A percentile compares a stretch with the other conserved stretches of the same genome.
Conservation (phyloP, 257 asterid genomes). For the Solanum appendiculatum region DNA sequence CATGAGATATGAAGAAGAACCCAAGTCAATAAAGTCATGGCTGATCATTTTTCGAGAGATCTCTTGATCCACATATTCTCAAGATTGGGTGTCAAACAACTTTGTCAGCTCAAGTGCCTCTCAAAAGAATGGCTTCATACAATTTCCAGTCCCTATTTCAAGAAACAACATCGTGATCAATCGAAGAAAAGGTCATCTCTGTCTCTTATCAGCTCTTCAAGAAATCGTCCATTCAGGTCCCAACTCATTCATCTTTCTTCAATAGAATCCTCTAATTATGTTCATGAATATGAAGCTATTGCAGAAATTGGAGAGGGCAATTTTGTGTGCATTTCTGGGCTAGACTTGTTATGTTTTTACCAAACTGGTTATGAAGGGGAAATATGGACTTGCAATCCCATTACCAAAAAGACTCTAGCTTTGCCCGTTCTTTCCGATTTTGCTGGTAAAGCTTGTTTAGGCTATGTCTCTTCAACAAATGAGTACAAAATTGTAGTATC, state of each 20-base stretch:
- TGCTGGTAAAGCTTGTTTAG: not conserved
- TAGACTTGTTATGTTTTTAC: not conserved
- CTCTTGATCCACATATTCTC: not conserved
- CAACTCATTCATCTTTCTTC: not conserved
- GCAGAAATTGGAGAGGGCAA: not conserved
- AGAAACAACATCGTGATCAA: not conserved
- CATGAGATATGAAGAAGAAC: not conserved
- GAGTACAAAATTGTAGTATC: not conserved
- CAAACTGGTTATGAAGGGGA: not conserved
- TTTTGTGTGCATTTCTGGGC: not conserved
- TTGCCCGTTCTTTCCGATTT: not conserved
- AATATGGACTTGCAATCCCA: not conserved
- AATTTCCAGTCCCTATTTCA: not conserved
- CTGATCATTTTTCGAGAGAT: not conserved
- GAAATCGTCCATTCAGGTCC: not conserved
- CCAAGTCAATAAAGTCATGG: not conserved
- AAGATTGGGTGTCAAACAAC: not conserved
- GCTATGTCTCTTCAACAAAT: not conserved
- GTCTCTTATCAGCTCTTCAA: not conserved
- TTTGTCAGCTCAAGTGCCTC: slow-evolving; percentile 5
- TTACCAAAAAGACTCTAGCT: not conserved
- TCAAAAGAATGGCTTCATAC: slow-evolving; percentile 1
- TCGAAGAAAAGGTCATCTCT: not conserved
- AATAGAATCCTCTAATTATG: not conserved
- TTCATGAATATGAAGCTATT: not conserved